A percentile compares a stretch with the other conserved stretches of the same genome.
Evolutionary conservation across 805 yeast genomes (phyloP).

Genomic region (Candida taoyuanica): DNA sequence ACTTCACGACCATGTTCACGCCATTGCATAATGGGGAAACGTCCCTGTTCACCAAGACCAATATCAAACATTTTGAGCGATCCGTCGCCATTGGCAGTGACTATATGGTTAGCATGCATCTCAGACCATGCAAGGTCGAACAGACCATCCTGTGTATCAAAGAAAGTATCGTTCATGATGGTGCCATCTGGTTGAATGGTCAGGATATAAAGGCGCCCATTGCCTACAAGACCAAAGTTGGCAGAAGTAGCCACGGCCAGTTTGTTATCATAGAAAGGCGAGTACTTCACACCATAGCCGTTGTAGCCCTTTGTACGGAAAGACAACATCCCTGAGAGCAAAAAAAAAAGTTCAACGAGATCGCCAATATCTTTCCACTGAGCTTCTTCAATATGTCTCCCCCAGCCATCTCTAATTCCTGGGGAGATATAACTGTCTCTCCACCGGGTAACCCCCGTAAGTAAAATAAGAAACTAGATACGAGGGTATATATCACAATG

Average conservation of each 20-base stretch:
- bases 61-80: constrained; percentile 76
- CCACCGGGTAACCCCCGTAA: constrained; percentile 3
- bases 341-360: neutral
- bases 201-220: constrained; percentile 74
- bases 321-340: constrained; percentile 52
- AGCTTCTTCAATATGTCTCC: too few relatives aligned
- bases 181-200: constrained; percentile 64
- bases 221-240: constrained; percentile 91
- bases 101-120: constrained; percentile 78
- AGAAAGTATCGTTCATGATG: constrained; percentile 49
- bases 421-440: neutral
- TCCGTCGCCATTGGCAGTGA: constrained; percentile 88
- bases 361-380: too few relatives aligned
- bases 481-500: neutral
- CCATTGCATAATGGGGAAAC: constrained; percentile 67
- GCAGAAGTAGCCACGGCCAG: constrained; percentile 88
- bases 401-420: too few relatives aligned
- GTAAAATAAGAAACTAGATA: neutral
- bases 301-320: constrained; percentile 75
- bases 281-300: constrained; percentile 84
- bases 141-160: constrained; percentile 91
- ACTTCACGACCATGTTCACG: constrained; percentile 77
- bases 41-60: constrained; percentile 40
- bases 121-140: constrained; percentile 92
- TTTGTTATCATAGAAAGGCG: constrained; percentile 87